Percentiles rank a stretch among this genome's conserved stretches.
phyloP scores from a whole-genome alignment of 116 monocot species.

The Posidonia oceanica region DNA sequence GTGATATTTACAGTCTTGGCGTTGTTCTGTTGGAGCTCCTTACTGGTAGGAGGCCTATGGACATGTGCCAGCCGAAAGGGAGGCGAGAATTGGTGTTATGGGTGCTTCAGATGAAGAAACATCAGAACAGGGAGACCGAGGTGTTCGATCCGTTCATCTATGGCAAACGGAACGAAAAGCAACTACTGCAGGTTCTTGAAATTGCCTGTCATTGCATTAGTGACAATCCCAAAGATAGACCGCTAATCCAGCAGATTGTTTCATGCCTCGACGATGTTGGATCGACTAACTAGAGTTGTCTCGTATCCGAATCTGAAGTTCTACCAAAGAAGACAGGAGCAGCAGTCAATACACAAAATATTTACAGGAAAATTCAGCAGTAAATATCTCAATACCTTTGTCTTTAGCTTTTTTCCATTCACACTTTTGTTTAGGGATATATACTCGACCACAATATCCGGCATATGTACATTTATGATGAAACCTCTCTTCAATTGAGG shows the following conservation, averaged over 20 bases:
- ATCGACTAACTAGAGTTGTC: not conserved
- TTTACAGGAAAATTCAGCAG: too few species aligned
- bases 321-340: too few species aligned
- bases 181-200: conserved; percentile 35
- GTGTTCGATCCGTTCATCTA: conserved; percentile 46
- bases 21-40: conserved; percentile 61
- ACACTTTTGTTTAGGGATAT: too few species aligned
- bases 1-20: conserved; percentile 63
- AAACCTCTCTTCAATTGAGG: too few species aligned
- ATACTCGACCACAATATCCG: too few species aligned
- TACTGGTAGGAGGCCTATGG: conserved; percentile 49
- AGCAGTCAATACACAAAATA: too few species aligned
- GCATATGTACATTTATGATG: too few species aligned
- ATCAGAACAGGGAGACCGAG: conserved; percentile 28
- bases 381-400: too few species aligned
- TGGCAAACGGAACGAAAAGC: conserved; percentile 18
- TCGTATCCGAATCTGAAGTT: too few species aligned
- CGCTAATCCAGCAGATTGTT: conserved; percentile 28
- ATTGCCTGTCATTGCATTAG: conserved; percentile 39
- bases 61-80: conserved; percentile 42
- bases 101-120: conserved; percentile 52
- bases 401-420: too few species aligned
- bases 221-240: conserved; percentile 34
- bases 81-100: conserved; percentile 36
- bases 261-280: conserved; percentile 26